Percentiles rank a stretch among this genome's conserved stretches.
Evolutionary conservation across 495 filamentous ascomycete species (phyloP).

Genomic region (Xylaria venustula): DNA sequence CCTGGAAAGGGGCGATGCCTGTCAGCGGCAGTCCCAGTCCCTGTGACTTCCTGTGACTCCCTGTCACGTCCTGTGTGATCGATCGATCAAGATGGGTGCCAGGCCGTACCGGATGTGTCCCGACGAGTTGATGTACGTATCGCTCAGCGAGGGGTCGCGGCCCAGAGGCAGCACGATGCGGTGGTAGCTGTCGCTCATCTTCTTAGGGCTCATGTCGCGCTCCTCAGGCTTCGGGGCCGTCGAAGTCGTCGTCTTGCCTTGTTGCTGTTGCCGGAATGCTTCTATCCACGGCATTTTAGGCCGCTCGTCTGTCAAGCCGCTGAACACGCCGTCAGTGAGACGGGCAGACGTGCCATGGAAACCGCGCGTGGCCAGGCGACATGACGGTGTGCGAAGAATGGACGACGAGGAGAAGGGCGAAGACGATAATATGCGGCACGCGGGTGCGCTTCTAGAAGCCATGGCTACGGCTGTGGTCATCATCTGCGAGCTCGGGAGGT

Average conservation of each 20-base stretch:
- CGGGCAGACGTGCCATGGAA: background rate
- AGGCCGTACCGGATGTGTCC: slow-evolving; percentile 37
- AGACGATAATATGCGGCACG: background rate
- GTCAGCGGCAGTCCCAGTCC: background rate
- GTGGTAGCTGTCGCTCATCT: slow-evolving; percentile 42
- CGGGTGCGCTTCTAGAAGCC: slow-evolving; percentile 4
- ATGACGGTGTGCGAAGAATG: background rate
- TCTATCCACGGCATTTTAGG: slow-evolving; percentile 17
- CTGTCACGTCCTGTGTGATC: too few relatives aligned
- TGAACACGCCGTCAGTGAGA: slow-evolving; percentile 18
- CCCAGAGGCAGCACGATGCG: slow-evolving; percentile 41
- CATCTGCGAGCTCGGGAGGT: background rate
- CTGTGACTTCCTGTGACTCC: too few relatives aligned
- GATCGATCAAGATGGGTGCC: background rate
- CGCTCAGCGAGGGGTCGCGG: slow-evolving; percentile 40
- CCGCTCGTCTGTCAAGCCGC: slow-evolving; percentile 15
- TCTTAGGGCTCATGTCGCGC: slow-evolving; percentile 32
- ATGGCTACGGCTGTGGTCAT: background rate
- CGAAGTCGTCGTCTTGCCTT: slow-evolving; percentile 17
- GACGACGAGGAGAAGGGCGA: background rate
- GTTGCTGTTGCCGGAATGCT: slow-evolving; percentile 24
- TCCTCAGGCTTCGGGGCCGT: background rate
- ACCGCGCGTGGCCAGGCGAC: background rate
- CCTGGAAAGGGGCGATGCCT: background rate
- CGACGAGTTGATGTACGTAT: slow-evolving; percentile 45